Conservation (phyloP, 805 yeast genomes). For the Diddensiella transvaalensis region DNA sequence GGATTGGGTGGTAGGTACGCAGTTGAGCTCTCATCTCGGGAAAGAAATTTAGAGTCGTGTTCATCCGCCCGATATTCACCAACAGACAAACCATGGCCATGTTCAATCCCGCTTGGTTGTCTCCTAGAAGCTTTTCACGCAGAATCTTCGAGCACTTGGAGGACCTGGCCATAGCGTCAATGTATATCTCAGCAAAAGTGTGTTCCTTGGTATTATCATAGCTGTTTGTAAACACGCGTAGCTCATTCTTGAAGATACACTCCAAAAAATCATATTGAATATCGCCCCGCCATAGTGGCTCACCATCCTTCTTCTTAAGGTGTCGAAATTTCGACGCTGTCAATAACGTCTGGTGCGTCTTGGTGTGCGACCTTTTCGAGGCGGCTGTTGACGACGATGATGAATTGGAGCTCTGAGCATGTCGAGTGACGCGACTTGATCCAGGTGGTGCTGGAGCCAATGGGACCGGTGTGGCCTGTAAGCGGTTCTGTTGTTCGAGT, state of each 20-base stretch:
- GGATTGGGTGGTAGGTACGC: constrained; percentile 90
- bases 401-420: constrained; percentile 1
- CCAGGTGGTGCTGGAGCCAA: neutral
- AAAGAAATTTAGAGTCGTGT: constrained; percentile 89
- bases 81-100: constrained; percentile 79
- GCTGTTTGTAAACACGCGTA: constrained; percentile 56
- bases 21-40: constrained; percentile 93
- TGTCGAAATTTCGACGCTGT: constrained; percentile 36
- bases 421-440: no score
- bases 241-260: constrained; percentile 58
- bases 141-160: constrained; percentile 78
- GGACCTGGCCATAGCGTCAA: constrained; percentile 77
- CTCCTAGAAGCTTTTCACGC: constrained; percentile 70
- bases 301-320: constrained; percentile 86
- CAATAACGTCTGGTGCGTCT: constrained; percentile 24
- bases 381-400: constrained; percentile 2
- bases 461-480: no score
- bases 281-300: constrained; percentile 84
- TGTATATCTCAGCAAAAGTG: constrained; percentile 80
- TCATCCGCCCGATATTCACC: constrained; percentile 90
- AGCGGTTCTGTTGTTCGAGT: no score
- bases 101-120: constrained; percentile 56
- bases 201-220: constrained; percentile 42
- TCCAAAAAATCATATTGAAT: constrained; percentile 78
- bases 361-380: constrained; percentile 1